Evolutionary conservation across 345 rosid genomes (phyloP).

Genomic region (Trapa incisa): DNA sequence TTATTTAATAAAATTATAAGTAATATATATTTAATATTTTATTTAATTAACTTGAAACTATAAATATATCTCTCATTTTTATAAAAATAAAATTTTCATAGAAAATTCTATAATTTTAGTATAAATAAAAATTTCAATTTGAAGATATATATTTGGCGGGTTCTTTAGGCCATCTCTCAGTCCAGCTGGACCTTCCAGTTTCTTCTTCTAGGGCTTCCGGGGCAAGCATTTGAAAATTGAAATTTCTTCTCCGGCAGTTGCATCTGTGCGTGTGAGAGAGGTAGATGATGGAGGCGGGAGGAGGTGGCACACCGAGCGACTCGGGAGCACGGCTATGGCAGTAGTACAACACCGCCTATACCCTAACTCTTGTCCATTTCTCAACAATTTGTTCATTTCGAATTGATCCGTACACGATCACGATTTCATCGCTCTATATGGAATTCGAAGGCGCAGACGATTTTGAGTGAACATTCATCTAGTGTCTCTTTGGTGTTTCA

Average conservation of each 20-base stretch:
- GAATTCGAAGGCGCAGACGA: neutral
- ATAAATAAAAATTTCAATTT: too few relatives aligned
- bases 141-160: too few relatives aligned
- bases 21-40: too few relatives aligned
- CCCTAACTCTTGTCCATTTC: constrained; percentile 7
- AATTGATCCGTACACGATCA: neutral
- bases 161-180: too few relatives aligned
- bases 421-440: too few relatives aligned
- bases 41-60: too few relatives aligned
- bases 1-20: too few relatives aligned
- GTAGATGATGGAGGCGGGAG: constrained; percentile 19
- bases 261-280: neutral
- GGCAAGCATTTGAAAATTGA: neutral
- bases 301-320: constrained; percentile 24
- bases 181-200: neutral
- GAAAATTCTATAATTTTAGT: too few relatives aligned
- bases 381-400: neutral
- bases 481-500: constrained; percentile 8
- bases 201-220: neutral
- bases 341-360: constrained; percentile 69
- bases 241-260: neutral
- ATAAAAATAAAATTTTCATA: too few relatives aligned
- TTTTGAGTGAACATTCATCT: neutral
- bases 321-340: constrained; percentile 55
- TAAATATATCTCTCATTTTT: too few relatives aligned